Conservation (phyloP, 2,329 filamentous ascomycete genomes). For the Harringtonia lauricola region DNA sequence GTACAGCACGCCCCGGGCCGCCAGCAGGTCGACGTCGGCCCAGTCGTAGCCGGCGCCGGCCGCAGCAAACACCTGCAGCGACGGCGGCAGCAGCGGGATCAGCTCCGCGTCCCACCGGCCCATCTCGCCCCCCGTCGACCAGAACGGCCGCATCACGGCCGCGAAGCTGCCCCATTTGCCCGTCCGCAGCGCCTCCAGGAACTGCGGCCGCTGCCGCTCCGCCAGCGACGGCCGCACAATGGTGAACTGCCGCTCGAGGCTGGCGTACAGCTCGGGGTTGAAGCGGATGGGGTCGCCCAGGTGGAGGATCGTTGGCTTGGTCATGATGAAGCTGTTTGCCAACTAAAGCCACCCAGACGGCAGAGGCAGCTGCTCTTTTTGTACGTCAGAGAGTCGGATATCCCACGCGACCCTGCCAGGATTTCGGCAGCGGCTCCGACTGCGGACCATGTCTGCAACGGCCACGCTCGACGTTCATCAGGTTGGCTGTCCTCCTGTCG, state of each 20-base stretch:
- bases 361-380: no score
- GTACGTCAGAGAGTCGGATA: no score
- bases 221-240: conserved; percentile 30
- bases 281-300: conserved; percentile 55
- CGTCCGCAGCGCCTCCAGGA: conserved; percentile 37
- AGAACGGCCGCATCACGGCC: conserved; percentile 23
- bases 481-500: no score
- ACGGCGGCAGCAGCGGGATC: conserved; percentile 36
- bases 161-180: conserved; percentile 43
- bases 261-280: conserved; percentile 33
- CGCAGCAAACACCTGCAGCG: conserved; percentile 51
- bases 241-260: conserved; percentile 32
- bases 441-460: no score
- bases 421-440: no score
- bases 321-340: no score
- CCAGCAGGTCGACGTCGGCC: conserved; percentile 52
- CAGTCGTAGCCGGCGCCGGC: conserved; percentile 58
- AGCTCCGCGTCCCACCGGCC: conserved; percentile 15
- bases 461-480: no score
- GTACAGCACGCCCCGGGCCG: conserved; percentile 51
- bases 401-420: no score
- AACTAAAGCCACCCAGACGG: no score
- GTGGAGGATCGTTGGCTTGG: conserved; percentile 45
- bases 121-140: conserved; percentile 15
- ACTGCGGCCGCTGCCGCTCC: conserved; percentile 39